Evolutionary conservation across 371 early-diverging fungal genomes (phyloP).

Genomic region (Fennellomyces sp.): DNA sequence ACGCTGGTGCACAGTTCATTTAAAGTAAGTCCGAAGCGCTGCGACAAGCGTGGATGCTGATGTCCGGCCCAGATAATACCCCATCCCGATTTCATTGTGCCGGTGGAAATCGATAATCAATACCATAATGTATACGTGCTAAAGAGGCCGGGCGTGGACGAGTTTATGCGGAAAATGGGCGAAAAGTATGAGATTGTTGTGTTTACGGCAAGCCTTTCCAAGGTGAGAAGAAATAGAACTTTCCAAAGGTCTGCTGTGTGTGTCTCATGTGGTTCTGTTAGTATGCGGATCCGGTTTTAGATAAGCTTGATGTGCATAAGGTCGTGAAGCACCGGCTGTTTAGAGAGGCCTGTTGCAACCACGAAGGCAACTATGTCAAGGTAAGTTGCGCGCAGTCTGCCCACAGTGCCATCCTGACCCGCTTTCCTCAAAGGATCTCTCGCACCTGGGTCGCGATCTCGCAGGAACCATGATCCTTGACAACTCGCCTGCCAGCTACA

Average conservation of each 20-base stretch:
- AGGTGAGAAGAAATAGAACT: constrained; percentile 54
- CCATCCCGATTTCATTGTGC: constrained; percentile 85
- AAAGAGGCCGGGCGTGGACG: constrained; percentile 96
- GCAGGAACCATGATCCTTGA: constrained; percentile 81
- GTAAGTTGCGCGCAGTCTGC: too few species aligned
- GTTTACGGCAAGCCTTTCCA: constrained; percentile 94
- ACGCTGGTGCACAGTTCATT: constrained; percentile 70
- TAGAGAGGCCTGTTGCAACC: constrained; percentile 93
- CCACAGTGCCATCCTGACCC: too few species aligned
- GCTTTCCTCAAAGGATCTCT: constrained; percentile 82
- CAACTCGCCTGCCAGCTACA: constrained; percentile 93
- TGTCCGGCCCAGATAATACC: constrained; percentile 76
- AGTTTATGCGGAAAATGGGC: constrained; percentile 87
- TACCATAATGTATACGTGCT: constrained; percentile 94
- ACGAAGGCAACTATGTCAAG: constrained; percentile 96
- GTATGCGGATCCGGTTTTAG: constrained; percentile 97
- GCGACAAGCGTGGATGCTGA: background rate
- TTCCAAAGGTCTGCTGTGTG: background rate
- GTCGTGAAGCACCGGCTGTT: constrained; percentile 92
- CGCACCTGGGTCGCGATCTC: constrained; percentile 82
- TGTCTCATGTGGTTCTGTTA: constrained; percentile 24
- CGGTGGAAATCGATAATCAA: constrained; percentile 90
- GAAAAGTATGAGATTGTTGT: constrained; percentile 92
- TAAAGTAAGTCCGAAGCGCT: constrained; percentile 33
- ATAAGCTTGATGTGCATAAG: constrained; percentile 84